A percentile compares a stretch with the other conserved stretches of the same genome.
Conservation (phyloP, 371 early-diverging fungal genomes). For the Circinella umbellata region DNA sequence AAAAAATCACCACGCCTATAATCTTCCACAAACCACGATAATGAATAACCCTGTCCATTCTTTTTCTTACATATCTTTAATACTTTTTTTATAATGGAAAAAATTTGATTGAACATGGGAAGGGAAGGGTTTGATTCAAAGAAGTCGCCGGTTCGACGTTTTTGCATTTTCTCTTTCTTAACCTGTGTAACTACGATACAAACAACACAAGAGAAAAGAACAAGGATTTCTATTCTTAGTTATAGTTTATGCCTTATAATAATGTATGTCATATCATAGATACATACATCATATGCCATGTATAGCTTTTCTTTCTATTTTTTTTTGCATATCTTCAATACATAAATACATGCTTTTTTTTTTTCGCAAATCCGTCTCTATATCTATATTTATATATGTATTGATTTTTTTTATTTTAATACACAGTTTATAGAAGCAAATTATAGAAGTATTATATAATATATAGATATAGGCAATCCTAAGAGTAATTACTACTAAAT, state of each 20-base stretch:
- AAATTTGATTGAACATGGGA: neutral
- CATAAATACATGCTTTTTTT: neutral
- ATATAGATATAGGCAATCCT: neutral
- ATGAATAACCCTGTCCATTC: slow-evolving; percentile 1
- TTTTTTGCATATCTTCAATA: neutral
- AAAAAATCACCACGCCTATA: neutral
- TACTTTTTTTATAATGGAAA: neutral
- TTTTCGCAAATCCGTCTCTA: neutral
- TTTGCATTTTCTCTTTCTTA: too few species aligned
- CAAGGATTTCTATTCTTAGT: neutral
- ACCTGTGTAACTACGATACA: neutral
- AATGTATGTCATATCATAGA: neutral
- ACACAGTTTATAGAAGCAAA: neutral
- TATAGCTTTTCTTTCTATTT: neutral
- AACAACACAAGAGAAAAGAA: neutral
- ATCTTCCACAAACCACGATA: neutral
- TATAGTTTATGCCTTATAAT: neutral
- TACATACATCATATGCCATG: slow-evolving; percentile 1
- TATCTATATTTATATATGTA: neutral
- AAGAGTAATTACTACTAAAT: neutral
- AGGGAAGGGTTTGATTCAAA: too few species aligned
- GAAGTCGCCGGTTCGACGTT: too few species aligned
- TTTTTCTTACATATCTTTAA: neutral
- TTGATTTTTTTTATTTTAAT: neutral
- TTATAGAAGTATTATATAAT: neutral